phyloP scores from a whole-genome alignment of 345 rosid genomes.

The Euclidium syriacum region DNA sequence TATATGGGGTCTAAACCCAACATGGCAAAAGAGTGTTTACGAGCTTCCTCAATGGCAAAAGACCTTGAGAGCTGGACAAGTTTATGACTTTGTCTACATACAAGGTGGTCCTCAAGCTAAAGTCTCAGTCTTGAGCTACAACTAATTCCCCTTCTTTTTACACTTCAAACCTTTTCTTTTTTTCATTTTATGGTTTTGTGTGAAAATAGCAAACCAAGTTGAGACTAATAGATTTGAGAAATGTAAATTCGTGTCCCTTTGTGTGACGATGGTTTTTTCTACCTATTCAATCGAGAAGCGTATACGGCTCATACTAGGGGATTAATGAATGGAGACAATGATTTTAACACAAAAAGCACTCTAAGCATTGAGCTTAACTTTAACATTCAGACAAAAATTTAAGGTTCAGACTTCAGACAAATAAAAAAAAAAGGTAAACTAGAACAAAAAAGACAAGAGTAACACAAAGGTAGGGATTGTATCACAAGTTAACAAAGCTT shows the following conservation, averaged over 20 bases:
- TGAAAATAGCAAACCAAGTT: slow-evolving; percentile 11
- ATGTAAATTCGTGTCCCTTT: slow-evolving; percentile 25
- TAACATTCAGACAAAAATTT: slow-evolving; percentile 21
- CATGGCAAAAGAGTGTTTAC: slow-evolving; percentile 43
- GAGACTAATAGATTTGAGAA: slow-evolving; percentile 19
- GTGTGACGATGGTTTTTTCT: neutral
- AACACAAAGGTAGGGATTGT: neutral
- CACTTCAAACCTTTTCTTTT: neutral
- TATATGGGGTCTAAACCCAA: slow-evolving; percentile 58
- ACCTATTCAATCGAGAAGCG: neutral
- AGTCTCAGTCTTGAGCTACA: slow-evolving; percentile 52
- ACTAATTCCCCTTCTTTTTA: slow-evolving; percentile 5
- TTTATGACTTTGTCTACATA: slow-evolving; percentile 49
- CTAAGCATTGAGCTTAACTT: neutral
- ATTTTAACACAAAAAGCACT: slow-evolving; percentile 12
- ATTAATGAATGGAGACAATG: neutral
- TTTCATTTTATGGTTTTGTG: neutral
- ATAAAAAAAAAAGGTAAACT: neutral
- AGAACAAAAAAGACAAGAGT: slow-evolving; percentile 7
- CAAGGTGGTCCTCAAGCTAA: slow-evolving; percentile 83
- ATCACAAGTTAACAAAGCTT: slow-evolving; percentile 9
- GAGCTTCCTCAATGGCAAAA: slow-evolving; percentile 48
- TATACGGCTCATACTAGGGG: too few relatives aligned
- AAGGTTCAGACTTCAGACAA: slow-evolving; percentile 17
- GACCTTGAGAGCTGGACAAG: slow-evolving; percentile 43